Evolutionary conservation across 164 flowering plant species (phyloP).

Genomic region (Umbilicus rupestris): DNA sequence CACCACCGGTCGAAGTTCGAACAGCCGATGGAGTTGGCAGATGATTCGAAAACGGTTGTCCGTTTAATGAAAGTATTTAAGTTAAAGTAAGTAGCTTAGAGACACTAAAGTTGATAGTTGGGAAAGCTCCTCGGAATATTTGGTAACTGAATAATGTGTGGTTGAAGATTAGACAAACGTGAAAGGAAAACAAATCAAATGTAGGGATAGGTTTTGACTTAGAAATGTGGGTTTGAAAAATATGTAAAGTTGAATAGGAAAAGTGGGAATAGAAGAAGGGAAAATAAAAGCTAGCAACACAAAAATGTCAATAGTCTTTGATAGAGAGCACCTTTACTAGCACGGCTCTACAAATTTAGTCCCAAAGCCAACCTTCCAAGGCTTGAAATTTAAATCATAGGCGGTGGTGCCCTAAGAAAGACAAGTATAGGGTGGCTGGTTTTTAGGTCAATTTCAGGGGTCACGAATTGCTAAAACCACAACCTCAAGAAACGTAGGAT

Average conservation of each 20-base stretch:
- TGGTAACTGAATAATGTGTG: conserved; percentile 1
- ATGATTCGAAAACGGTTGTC: too few relatives aligned
- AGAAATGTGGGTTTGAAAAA: neutral
- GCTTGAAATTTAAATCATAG: neutral
- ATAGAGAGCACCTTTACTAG: conserved; percentile 3
- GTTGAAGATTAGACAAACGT: neutral
- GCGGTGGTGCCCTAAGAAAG: neutral
- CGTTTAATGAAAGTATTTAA: too few relatives aligned
- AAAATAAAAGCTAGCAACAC: neutral
- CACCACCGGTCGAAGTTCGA: too few relatives aligned
- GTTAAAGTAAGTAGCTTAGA: too few relatives aligned
- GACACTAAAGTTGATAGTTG: neutral
- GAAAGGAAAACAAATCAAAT: neutral
- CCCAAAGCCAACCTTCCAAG: neutral
- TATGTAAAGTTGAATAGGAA: neutral
- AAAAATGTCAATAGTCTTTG: neutral
- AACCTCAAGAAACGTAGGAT: too few relatives aligned
- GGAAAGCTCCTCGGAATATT: neutral
- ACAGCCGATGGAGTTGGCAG: too few relatives aligned
- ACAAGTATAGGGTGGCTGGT: neutral
- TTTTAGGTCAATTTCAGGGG: too few relatives aligned
- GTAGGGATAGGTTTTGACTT: neutral
- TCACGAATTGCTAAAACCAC: too few relatives aligned
- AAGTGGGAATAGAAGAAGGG: neutral
- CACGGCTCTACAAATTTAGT: neutral